Base-by-base conservation (phyloP, 108 stramenopile species). In the Poteriospumella lacustris region DNA sequence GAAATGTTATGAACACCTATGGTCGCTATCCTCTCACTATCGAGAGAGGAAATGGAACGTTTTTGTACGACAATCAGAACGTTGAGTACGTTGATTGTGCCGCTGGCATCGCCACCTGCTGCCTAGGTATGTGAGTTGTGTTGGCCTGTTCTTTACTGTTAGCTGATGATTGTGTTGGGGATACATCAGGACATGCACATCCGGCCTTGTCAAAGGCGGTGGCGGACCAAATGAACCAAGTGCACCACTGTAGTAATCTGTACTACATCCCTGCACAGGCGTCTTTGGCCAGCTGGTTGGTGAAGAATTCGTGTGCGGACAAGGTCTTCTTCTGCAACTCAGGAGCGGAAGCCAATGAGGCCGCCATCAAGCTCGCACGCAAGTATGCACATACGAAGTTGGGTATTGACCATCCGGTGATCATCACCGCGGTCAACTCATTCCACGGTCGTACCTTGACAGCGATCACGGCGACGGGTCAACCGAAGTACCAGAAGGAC, bases 281-380 rank as follows among this genome's bases (percentile, higher is more conserved):
- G 79, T 81, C 87, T n/a, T 83, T 97, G 52, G 97, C 94, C 12
- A 76, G 87, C 28, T 94, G 94, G 94, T 83, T 97, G n/a, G 90
- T 91, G 44, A 88, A 89, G 59, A 94, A 93, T 64, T 89, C 90
- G 2, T 85, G 83, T 76, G 92, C 91, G 34, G n/a, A n/a, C n/a
- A 94, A 93, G 87, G 97, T 85, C 40, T 97, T 97, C 85, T 97
- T 97, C 84, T 97, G 95, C 85, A 97, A 97, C 82, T 89, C 88
- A 0, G 97, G 97, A 2, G 95, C 93, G 1, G 97, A 97, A 82
- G 91, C 93, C 73, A 96, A 95, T 77, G 97, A 97, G 86, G 97
- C 91, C 0, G 94, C 94, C 34, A 92, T 97, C 77, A 97, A 97
- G 84, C 82, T 91, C 42, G 92, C 94, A 36, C 91, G 94, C 69